A percentile compares a stretch with the other conserved stretches of the same genome.
Evolutionary conservation across 176 grass and related monocot genomes (phyloP).

Genomic region (Oryza punctata): DNA sequence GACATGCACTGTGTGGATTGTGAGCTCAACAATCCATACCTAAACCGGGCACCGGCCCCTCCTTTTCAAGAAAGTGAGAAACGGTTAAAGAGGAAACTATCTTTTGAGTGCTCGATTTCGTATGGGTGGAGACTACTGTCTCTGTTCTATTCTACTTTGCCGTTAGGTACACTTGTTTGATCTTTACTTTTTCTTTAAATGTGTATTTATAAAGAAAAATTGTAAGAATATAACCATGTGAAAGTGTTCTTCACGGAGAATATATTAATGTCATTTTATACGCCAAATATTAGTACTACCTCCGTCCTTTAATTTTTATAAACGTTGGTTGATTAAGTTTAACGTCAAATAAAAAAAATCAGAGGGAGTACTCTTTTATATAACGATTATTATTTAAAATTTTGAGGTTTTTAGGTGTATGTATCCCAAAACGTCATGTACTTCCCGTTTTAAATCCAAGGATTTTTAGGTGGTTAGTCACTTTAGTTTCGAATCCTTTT

Average conservation of each 20-base stretch:
- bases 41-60: neutral
- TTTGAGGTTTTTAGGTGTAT: too few relatives aligned
- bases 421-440: too few relatives aligned
- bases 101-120: neutral
- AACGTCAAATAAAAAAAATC: neutral
- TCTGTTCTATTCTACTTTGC: neutral
- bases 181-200: neutral
- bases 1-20: neutral
- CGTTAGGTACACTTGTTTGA: neutral
- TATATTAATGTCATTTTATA: neutral
- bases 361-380: too few relatives aligned
- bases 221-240: too few relatives aligned
- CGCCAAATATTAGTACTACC: neutral
- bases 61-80: neutral
- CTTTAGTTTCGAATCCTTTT: too few relatives aligned
- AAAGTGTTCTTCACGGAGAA: too few relatives aligned
- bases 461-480: too few relatives aligned
- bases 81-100: neutral
- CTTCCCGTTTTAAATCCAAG: too few relatives aligned
- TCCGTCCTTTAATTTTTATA: neutral
- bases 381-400: too few relatives aligned
- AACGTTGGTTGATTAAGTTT: too few relatives aligned
- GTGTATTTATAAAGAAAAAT: neutral
- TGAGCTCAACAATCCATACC: conserved; percentile 26
- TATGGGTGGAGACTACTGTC: neutral